A percentile compares a stretch with the other conserved stretches of the same genome.
phyloP scores from a whole-genome alignment of 1,139 yeast genomes.

The Hyphopichia wangnamkhiaoensis region DNA sequence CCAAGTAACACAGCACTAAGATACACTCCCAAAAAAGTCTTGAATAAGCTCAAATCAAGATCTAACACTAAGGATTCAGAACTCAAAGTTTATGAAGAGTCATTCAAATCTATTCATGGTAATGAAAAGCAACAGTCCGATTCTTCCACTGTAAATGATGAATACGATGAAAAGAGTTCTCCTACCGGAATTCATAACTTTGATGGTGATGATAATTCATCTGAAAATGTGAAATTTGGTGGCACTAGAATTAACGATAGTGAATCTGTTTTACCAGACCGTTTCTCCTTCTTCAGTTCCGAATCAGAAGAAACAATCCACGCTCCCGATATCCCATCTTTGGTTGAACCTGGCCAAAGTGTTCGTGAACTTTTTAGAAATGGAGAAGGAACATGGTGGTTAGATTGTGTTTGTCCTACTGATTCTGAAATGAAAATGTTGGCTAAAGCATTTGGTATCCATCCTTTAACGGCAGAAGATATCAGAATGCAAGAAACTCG shows the following conservation, averaged over 20 bases:
- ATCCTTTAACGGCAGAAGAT: conserved; percentile 84
- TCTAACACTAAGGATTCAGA: background rate
- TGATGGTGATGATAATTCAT: conserved; percentile 15
- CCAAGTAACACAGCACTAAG: conserved; percentile 53
- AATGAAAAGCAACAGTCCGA: conserved; percentile 19
- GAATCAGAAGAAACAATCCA: conserved; percentile 86
- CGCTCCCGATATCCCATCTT: conserved; percentile 80
- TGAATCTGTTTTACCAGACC: conserved; percentile 47
- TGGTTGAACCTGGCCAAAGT: conserved; percentile 64
- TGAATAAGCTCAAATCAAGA: conserved; percentile 15
- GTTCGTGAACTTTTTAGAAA: conserved; percentile 64
- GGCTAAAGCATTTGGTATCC: conserved; percentile 76
- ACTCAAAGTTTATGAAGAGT: conserved; percentile 8
- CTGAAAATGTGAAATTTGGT: conserved; percentile 36
- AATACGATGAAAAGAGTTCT: conserved; percentile 14
- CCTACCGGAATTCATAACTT: conserved; percentile 5
- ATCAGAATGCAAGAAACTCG: conserved; percentile 83
- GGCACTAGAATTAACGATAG: conserved; percentile 33
- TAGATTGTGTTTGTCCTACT: conserved; percentile 70
- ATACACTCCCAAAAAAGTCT: conserved; percentile 55
- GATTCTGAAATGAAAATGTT: conserved; percentile 67
- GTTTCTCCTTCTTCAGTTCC: conserved; percentile 82
- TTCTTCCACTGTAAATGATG: conserved; percentile 27
- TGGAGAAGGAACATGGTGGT: conserved; percentile 74
- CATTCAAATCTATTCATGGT: conserved; percentile 9